phyloP scores from a whole-genome alignment of 257 asterid species.

The Thymus mandschuricus region DNA sequence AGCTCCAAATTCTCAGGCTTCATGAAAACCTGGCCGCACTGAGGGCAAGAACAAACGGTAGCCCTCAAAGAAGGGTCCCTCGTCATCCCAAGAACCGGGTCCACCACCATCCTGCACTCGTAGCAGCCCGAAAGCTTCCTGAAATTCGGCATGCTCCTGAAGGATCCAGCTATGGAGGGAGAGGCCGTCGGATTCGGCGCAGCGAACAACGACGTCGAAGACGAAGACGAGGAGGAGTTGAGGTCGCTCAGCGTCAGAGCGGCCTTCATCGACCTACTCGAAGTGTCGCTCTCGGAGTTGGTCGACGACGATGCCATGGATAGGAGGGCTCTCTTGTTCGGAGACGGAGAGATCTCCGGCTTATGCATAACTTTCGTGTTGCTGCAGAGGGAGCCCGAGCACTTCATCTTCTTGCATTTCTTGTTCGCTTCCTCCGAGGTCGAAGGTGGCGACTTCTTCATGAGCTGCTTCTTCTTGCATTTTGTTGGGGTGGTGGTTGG shows the following conservation, averaged over 20 bases:
- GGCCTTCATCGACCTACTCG: constrained; percentile 46
- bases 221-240: constrained; percentile 28
- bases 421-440: not conserved
- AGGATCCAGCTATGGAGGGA: constrained; percentile 54
- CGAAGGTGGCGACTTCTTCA: not conserved
- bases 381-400: constrained; percentile 85
- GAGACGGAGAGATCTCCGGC: constrained; percentile 46
- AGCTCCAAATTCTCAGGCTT: constrained; percentile 75
- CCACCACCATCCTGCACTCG: constrained; percentile 89
- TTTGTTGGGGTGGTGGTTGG: constrained; percentile 22
- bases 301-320: constrained; percentile 20
- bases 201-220: constrained; percentile 36
- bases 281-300: constrained; percentile 29
- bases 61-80: constrained; percentile 77
- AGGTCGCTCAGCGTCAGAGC: constrained; percentile 27
- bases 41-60: constrained; percentile 58
- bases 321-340: not conserved
- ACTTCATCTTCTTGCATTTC: constrained; percentile 57
- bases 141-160: constrained; percentile 65
- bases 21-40: constrained; percentile 77
- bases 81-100: constrained; percentile 75
- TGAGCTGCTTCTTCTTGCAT: constrained; percentile 18
- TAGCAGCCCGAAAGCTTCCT: constrained; percentile 83
- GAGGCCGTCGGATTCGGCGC: constrained; percentile 33
- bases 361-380: constrained; percentile 80